Base-by-base conservation (phyloP, 148 eudicot genomes). In the Heliosperma pusillum region DNA sequence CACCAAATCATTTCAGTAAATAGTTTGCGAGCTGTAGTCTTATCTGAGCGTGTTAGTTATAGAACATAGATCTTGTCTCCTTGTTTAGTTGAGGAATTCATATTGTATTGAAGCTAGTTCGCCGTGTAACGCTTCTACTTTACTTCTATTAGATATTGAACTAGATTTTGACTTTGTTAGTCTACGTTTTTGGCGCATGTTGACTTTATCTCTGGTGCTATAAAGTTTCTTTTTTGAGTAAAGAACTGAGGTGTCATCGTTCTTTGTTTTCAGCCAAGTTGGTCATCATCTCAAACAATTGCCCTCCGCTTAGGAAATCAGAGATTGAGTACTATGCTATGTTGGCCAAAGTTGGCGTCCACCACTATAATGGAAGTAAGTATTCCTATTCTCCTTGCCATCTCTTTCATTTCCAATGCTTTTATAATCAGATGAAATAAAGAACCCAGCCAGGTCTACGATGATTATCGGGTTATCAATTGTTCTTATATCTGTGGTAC, bases 251-350 rank as follows among this genome's bases (percentile, higher is more conserved):
- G 29, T 24, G 11, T 0, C 0, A 0, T 13, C 0, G 0, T 50
- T 21, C 10, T 3, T 53, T 55, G 6, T 55, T 72, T 74, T 40
- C 89, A 92, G 97, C 89, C 7, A 92, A 92, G 84, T 66, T 92
- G 85, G 83, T 92, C 56, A 87, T 92, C 33, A 92, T 92, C 64
- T 85, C 94, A 10, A 92, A 92, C 89, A 92, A 92, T 70, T 92
- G 97, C 82, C 92, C 97, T 1, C 97, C 94, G 0, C 76, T 92
- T 16, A 82, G 97, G 82, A 92, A 92, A 77, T 92, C 97, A 4
- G 94, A 92, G 90, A 92, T 92, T 13, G 97, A 92, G 83, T 92
- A 92, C 84, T 92, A 92, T 55, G 97, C 97, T 24, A 92, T 92
- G 97, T 89, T 89, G 76, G 85, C 93, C 0, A 91, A 91, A 81